phyloP scores from a whole-genome alignment of 1,139 yeast species.

The Nakaseomyces delphensis region DNA sequence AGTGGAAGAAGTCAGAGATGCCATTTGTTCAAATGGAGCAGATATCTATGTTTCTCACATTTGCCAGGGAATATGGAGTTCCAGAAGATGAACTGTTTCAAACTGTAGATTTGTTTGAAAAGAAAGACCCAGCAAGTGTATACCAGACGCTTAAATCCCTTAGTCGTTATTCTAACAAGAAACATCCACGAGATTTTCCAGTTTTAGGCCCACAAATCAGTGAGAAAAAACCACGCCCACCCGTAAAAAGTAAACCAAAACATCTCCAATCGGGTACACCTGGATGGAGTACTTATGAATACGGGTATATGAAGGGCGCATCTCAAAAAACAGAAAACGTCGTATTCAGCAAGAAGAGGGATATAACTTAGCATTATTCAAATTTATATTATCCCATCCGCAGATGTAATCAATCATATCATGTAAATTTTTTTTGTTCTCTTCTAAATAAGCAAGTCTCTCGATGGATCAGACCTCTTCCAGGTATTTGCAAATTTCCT shows the following conservation, averaged over 20 bases:
- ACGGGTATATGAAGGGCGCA: conserved; percentile 51
- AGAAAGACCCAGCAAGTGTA: conserved; percentile 70
- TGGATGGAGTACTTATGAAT: conserved; percentile 50
- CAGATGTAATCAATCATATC: no score
- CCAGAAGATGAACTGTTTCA: conserved; percentile 81
- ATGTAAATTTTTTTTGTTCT: no score
- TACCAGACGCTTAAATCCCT: conserved; percentile 64
- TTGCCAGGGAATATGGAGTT: conserved; percentile 56
- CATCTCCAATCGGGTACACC: conserved; percentile 31
- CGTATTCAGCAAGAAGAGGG: conserved; percentile 43
- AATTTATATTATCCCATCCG: no score
- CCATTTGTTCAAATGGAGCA: conserved; percentile 89
- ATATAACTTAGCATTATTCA: conserved; percentile 31
- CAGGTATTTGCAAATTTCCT: neutral
- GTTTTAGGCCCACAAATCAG: conserved; percentile 44
- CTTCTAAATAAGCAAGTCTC: no score
- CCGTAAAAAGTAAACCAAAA: conserved; percentile 27
- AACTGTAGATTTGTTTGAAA: conserved; percentile 70
- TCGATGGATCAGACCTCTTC: neutral
- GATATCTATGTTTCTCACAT: conserved; percentile 58
- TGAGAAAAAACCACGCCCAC: conserved; percentile 34
- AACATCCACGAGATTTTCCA: conserved; percentile 37
- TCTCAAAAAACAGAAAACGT: conserved; percentile 43
- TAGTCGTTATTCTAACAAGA: conserved; percentile 50
- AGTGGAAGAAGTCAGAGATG: conserved; percentile 57